Evolutionary conservation across 2,329 filamentous ascomycete species (phyloP), one percentile per base, ranked within the genome.

Genomic region (Polychaeton citri): DNA sequence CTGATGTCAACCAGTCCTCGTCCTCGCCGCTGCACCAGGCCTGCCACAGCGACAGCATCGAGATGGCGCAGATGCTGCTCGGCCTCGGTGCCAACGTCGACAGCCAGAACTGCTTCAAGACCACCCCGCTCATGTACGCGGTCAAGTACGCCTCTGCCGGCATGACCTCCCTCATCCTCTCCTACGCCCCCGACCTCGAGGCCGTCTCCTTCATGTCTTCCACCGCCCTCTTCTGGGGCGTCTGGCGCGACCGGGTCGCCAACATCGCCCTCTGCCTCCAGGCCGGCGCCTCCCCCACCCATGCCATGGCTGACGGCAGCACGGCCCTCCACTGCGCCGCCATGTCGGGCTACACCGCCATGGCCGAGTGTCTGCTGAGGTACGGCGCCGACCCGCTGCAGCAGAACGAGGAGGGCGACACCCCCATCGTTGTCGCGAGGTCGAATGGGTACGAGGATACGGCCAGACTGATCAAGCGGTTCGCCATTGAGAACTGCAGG

Each of bases 111-210:
- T 38, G 39, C 20, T 56, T 52, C 42, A 52, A 52, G 20, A 45
- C 47, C 13, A 52, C 52, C 1, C 48, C 52, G 2, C 38, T 53
- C 17, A 56, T 56, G 53, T 54, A 54, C 46, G 52, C 53, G 8
- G 48, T 43, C 33, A 52, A 52, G 28, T 50, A 54, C 37, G 46
- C 41, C 12, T 48, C 45, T 1, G 35, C 37, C 2, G 42, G 44
- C 1, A 41, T 55, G 21, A 40, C 55, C 19, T 33, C 39, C 6
- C 43, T 54, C 2, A 30, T 55, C 5, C 44, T 56, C 2, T 39
- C 41, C 13, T 45, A 50, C 39, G 33, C 39, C 8, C 53, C 52
- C 2, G 41, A 53, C 21, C 42, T 54, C n/a, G 33, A 40, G 30
- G 41, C 41, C 19, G 20, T 39, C 7, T 48, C 47, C 5, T 53